A percentile compares a stretch with the other conserved stretches of the same genome.
Conservation (phyloP, 2,329 filamentous ascomycete species). For the Calonectria crousiana region DNA sequence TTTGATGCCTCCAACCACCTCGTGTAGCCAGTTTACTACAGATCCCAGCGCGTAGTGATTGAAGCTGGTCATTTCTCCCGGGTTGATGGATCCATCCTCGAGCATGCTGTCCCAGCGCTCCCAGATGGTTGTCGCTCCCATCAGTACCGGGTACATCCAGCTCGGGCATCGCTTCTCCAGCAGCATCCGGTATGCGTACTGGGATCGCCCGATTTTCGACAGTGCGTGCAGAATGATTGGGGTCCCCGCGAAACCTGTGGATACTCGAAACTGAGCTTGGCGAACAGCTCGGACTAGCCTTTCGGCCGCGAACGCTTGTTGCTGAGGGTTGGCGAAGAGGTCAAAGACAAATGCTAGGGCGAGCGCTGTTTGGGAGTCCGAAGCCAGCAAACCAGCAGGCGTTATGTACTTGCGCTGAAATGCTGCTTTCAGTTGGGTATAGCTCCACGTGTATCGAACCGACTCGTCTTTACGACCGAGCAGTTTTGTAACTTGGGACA, state of each 20-base stretch:
- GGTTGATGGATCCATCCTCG: conserved; percentile 57
- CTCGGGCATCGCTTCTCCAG: conserved; percentile 57
- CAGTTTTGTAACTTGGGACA: conserved; percentile 48
- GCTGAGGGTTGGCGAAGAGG: conserved; percentile 42
- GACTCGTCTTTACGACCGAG: neutral
- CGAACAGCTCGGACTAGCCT: conserved; percentile 49
- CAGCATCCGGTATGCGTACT: conserved; percentile 60
- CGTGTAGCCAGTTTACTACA: conserved; percentile 60
- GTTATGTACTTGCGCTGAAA: conserved; percentile 41
- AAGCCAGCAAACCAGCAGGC: neutral
- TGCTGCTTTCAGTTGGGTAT: conserved; percentile 41
- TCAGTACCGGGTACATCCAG: conserved; percentile 62
- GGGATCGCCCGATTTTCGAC: conserved; percentile 40
- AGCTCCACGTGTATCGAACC: neutral
- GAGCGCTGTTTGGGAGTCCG: conserved; percentile 55
- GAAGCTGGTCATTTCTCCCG: conserved; percentile 61
- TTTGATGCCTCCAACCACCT: conserved; percentile 55
- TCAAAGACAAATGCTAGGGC: conserved; percentile 52
- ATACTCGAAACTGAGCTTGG: conserved; percentile 50
- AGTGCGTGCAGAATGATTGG: conserved; percentile 51
- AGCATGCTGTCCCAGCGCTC: conserved; percentile 64
- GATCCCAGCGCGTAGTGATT: conserved; percentile 63
- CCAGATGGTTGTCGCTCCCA: conserved; percentile 62
- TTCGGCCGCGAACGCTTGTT: conserved; percentile 39
- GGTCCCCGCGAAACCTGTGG: conserved; percentile 57